A percentile compares a stretch with the other conserved stretches of the same genome.
phyloP scores from a whole-genome alignment of 1,139 yeast species.

The Kluyveromyces sp. region DNA sequence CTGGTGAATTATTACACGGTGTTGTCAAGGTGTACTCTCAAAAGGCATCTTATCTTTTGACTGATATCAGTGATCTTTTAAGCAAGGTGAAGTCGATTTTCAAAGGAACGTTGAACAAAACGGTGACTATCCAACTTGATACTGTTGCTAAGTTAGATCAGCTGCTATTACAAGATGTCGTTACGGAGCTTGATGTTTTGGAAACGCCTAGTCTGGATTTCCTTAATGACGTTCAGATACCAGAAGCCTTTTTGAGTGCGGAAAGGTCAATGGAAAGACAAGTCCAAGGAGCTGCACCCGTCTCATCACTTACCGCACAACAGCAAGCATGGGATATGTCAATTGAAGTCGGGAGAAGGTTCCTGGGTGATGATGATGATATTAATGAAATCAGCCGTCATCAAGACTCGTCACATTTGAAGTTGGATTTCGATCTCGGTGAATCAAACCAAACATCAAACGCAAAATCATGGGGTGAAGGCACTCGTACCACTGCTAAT shows the following conservation, averaged over 20 bases:
- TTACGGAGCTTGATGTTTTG: constrained; percentile 68
- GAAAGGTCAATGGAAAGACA: constrained; percentile 23
- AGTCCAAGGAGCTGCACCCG: constrained; percentile 23
- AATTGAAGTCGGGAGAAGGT: constrained; percentile 28
- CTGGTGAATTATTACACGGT: constrained; percentile 85
- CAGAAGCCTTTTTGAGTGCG: constrained; percentile 15
- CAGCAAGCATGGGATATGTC: constrained; percentile 27
- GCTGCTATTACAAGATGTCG: constrained; percentile 64
- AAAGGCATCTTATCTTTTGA: constrained; percentile 75
- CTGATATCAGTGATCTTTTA: constrained; percentile 77
- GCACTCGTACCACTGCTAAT: constrained; percentile 53
- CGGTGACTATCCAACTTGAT: constrained; percentile 38
- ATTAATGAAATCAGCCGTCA: constrained; percentile 13
- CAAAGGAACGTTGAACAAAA: constrained; percentile 34
- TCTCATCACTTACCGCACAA: background rate
- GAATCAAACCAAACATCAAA: constrained; percentile 9
- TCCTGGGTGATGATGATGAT: constrained; percentile 43
- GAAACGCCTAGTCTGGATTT: constrained; percentile 57
- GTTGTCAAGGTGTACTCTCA: constrained; percentile 83
- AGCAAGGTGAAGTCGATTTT: constrained; percentile 70
- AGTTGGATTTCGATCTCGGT: constrained; percentile 27
- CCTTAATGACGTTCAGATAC: constrained; percentile 14
- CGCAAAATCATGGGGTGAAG: constrained; percentile 44
- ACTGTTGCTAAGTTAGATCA: constrained; percentile 48
- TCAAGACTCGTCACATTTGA: constrained; percentile 23